These are phyloP conservation scores for Blastocystis sp. DNA, from an alignment of 352 stramenopile species.

Conservation along the genomic window DNA sequence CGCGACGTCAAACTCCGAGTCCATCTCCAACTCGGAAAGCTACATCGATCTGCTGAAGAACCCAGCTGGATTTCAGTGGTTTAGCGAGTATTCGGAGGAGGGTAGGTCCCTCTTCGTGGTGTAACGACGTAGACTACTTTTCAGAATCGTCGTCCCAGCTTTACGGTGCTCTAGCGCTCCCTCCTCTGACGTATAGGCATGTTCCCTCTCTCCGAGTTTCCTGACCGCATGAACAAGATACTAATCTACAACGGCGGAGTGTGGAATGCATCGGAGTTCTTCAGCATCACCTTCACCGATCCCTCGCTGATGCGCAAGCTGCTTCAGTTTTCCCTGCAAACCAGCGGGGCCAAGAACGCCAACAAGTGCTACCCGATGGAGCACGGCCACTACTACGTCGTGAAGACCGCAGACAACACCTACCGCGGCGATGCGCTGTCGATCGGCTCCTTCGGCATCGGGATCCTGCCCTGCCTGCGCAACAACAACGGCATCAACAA, in stretches of 20 bases:
- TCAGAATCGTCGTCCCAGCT: neutral
- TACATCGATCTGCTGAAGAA: slow-evolving; percentile 28
- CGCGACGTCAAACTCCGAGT: slow-evolving; percentile 40
- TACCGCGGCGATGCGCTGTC: slow-evolving; percentile 48
- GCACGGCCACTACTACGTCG: slow-evolving; percentile 32
- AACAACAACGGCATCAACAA: slow-evolving; percentile 6
- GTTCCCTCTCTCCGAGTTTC: slow-evolving; percentile 4
- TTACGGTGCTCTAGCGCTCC: neutral
- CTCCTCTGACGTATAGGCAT: slow-evolving; percentile 3
- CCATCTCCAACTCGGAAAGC: slow-evolving; percentile 23
- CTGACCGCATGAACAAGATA: neutral
- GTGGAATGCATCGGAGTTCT: slow-evolving; percentile 17
- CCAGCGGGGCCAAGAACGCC: neutral
- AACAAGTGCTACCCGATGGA: slow-evolving; percentile 37
- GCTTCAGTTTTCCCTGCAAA: neutral
- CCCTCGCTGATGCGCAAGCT: slow-evolving; percentile 7
- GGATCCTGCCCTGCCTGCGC: slow-evolving; percentile 1
- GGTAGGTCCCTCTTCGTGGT: neutral
- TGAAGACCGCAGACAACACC: slow-evolving; percentile 25
- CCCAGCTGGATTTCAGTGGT: slow-evolving; percentile 18
- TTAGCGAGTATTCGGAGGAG: neutral
- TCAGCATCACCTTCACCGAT: slow-evolving; percentile 51
- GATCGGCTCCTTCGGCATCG: neutral
- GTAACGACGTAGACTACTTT: neutral
- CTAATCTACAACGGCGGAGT: slow-evolving; percentile 35